These are phyloP conservation scores for Jatropha multifida DNA, from an alignment of 441 rosid genomes.

Conservation along the genomic window DNA sequence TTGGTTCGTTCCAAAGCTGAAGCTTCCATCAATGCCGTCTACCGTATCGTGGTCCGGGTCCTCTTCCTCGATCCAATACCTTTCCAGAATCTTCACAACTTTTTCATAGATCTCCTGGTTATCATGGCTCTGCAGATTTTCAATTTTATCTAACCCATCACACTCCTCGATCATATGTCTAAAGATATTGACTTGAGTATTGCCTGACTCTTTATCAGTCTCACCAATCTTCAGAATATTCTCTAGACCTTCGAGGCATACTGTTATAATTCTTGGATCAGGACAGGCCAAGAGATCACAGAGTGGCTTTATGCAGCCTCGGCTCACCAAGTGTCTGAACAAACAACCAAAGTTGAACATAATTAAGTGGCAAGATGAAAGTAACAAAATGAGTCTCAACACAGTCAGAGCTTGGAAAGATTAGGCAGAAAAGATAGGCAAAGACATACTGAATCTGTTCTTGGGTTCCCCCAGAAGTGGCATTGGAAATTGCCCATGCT, in stretches of 20 bases:
- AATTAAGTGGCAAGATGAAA: too few species aligned
- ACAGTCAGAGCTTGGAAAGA: neutral
- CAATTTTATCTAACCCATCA: conserved; percentile 73
- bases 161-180: conserved; percentile 76
- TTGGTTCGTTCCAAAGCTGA: conserved; percentile 4
- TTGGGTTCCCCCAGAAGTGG: conserved; percentile 66
- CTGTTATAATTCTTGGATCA: conserved; percentile 77
- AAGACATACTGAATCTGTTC: conserved; percentile 59
- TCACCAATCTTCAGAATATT: conserved; percentile 85
- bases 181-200: conserved; percentile 49
- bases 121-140: conserved; percentile 51
- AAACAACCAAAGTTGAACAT: neutral
- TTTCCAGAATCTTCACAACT: conserved; percentile 70
- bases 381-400: neutral
- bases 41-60: neutral
- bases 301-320: conserved; percentile 77
- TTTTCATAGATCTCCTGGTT: conserved; percentile 70
- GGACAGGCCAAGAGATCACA: conserved; percentile 82
- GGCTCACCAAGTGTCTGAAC: conserved; percentile 44
- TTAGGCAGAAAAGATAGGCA: neutral
- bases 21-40: neutral
- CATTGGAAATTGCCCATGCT: conserved; percentile 71
- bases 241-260: conserved; percentile 80
- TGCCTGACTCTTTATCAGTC: conserved; percentile 39
- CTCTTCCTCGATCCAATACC: conserved; percentile 48